Evolutionary conservation across 352 stramenopile genomes (phyloP).

Genomic region (Albugo laibachii): DNA sequence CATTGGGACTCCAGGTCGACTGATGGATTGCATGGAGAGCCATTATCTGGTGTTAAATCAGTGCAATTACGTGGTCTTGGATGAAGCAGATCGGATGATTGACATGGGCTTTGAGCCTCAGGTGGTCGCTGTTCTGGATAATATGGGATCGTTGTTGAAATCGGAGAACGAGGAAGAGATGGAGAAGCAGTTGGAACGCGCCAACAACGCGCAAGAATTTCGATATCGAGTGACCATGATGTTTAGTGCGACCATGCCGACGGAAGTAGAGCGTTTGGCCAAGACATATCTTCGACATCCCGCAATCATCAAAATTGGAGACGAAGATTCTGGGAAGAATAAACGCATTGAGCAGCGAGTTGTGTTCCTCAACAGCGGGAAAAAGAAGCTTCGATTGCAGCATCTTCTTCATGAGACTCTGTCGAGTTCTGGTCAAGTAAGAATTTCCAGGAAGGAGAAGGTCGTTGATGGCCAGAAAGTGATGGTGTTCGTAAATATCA

Average conservation of each 20-base stretch:
- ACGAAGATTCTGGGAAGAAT: slow-evolving; percentile 96
- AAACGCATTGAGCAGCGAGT: slow-evolving; percentile 94
- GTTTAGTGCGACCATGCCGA: slow-evolving; percentile 98
- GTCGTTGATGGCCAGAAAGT: slow-evolving; percentile 80
- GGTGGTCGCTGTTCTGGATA: slow-evolving; percentile 91
- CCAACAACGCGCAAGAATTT: slow-evolving; percentile 28
- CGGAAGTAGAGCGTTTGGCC: slow-evolving; percentile 93
- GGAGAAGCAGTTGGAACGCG: slow-evolving; percentile 81
- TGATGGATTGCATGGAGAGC: slow-evolving; percentile 96
- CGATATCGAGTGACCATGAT: slow-evolving; percentile 85
- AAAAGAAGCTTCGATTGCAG: slow-evolving; percentile 81
- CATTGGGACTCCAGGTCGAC: slow-evolving; percentile 94
- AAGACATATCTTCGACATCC: slow-evolving; percentile 94
- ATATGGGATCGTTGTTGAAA: slow-evolving; percentile 93
- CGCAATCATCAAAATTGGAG: slow-evolving; percentile 94
- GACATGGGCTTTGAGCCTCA: slow-evolving; percentile 95
- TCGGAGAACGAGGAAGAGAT: slow-evolving; percentile 92
- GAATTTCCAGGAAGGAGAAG: slow-evolving; percentile 41
- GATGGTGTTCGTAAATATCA: slow-evolving; percentile 99
- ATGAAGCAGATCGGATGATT: slow-evolving; percentile 98
- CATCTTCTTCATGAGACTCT: slow-evolving; percentile 77
- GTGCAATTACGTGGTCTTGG: slow-evolving; percentile 97
- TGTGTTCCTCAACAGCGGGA: slow-evolving; percentile 79
- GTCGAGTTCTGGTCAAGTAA: slow-evolving; percentile 29
- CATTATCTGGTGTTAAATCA: slow-evolving; percentile 97